Base-by-base conservation (phyloP, 768 basidiomycete genomes). In the Trametes coccinea region DNA sequence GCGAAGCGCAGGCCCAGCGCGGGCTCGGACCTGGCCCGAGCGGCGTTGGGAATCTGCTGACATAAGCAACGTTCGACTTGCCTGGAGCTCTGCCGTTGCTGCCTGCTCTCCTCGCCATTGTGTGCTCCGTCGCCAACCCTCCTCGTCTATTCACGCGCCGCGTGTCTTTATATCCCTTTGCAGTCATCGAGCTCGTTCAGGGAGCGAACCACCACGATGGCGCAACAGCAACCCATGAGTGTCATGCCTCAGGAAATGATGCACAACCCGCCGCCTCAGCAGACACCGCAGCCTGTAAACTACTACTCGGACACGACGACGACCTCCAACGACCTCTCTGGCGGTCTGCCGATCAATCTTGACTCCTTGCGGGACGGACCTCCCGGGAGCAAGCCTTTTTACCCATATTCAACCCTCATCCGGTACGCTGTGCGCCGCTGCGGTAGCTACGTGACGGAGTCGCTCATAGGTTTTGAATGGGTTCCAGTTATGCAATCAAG, bases 401-500 rank as follows among this genome's bases (percentile, higher is more conserved):
- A 94, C 70, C 92, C 92, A 2, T 94, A 94, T 71, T 93, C 92
- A 3, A 94, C 92, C 37, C 84, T 94, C 56, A 94, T 94, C 70
- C 86, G 92, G 92, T 92, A 72, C 59, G 88, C 80, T 60, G 29
- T 51, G 31, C 4, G 59, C 52, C 41, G 22, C 16, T 17, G 56
- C 61, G 50, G 48, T 53, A 44, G 39, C 13, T 27, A 0, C 30
- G 40, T n/a, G 27, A 30, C 43, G 16, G 51, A n/a, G 41, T 63
- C 47, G 60, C 51, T 67, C 61, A 58, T 27, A 2, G 17, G 45
- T 46, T 27, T 34, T 39, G 46, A 44, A 30, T 33, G 33, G n/a
- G 41, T 46, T 55, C 39, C 68, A 93, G 92, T 65, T 94, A 93
- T 72, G 92, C 92, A 57, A 94, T 94, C 74, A 94, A 94, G 76